phyloP scores from a whole-genome alignment of 2,329 filamentous ascomycete species.

The Ceratocystis variospora region DNA sequence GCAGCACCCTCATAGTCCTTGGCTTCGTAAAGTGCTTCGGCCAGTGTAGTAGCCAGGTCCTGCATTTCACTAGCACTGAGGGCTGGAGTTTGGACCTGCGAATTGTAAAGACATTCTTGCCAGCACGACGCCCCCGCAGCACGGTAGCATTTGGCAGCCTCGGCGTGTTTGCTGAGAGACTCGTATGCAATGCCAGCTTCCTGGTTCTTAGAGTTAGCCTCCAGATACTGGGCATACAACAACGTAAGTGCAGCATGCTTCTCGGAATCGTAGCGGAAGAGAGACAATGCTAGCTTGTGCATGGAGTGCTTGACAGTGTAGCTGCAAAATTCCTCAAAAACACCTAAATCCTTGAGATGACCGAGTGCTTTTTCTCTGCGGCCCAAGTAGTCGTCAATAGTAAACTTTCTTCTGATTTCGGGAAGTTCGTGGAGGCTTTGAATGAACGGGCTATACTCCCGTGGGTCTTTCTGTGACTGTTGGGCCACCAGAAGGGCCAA shows the following conservation, averaged over 20 bases:
- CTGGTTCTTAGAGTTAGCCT: slow-evolving; percentile 59
- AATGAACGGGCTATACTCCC: slow-evolving; percentile 90
- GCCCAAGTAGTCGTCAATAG: slow-evolving; percentile 77
- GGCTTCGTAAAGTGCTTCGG: slow-evolving; percentile 64
- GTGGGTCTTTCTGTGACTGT: slow-evolving; percentile 86
- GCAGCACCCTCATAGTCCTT: slow-evolving; percentile 75
- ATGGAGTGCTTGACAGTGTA: slow-evolving; percentile 71
- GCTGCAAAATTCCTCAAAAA: slow-evolving; percentile 53
- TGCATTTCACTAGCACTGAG: slow-evolving; percentile 45
- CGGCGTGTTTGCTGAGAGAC: slow-evolving; percentile 58
- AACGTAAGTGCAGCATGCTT: slow-evolving; percentile 55
- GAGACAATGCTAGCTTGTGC: slow-evolving; percentile 60
- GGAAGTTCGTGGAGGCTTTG: slow-evolving; percentile 69
- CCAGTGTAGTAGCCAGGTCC: slow-evolving; percentile 59
- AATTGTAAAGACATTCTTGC: slow-evolving; percentile 78
- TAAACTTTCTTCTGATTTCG: slow-evolving; percentile 57
- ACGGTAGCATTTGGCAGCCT: slow-evolving; percentile 72
- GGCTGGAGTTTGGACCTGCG: slow-evolving; percentile 50
- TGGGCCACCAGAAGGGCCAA: slow-evolving; percentile 83
- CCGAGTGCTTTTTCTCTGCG: slow-evolving; percentile 62
- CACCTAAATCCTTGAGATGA: slow-evolving; percentile 59
- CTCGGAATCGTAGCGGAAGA: slow-evolving; percentile 69
- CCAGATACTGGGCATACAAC: slow-evolving; percentile 67
- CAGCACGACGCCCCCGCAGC: slow-evolving; percentile 63
- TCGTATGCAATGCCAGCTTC: slow-evolving; percentile 88